Evolutionary conservation across 371 early-diverging fungal genomes (phyloP).

Genomic region (Globomyces sp.): DNA sequence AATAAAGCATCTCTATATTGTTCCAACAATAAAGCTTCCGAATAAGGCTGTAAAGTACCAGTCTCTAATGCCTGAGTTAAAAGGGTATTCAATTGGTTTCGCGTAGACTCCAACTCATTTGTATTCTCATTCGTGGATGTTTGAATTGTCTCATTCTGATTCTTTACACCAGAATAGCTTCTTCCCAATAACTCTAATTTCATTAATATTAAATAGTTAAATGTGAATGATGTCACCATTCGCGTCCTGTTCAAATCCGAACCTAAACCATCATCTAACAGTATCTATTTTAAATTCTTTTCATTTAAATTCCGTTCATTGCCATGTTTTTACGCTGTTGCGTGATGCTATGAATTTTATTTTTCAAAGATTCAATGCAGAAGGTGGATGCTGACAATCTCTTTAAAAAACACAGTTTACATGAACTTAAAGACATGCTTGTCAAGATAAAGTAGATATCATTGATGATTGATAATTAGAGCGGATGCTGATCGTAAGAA

Average conservation of each 20-base stretch:
- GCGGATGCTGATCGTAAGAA: constrained; percentile 73
- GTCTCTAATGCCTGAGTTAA: background rate
- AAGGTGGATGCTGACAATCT: constrained; percentile 45
- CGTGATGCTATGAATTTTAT: background rate
- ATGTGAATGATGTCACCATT: too few relatives aligned
- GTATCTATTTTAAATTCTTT: too few relatives aligned
- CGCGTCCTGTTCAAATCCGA: too few relatives aligned
- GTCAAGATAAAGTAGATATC: constrained; percentile 43
- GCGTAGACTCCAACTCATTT: too few relatives aligned
- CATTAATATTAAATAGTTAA: too few relatives aligned
- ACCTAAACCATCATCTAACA: too few relatives aligned
- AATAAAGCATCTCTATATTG: constrained; percentile 13
- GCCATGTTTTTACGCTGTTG: background rate
- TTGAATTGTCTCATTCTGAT: too few relatives aligned
- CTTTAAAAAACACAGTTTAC: constrained; percentile 47
- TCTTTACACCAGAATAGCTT: too few relatives aligned
- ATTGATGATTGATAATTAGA: constrained; percentile 33
- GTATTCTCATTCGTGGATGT: too few relatives aligned
- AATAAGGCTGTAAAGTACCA: background rate
- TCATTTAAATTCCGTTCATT: too few relatives aligned
- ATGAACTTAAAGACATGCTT: constrained; percentile 47
- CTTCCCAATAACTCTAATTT: too few relatives aligned
- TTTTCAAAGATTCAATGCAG: background rate
- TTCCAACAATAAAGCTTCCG: constrained; percentile 14
- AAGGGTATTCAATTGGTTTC: background rate